phyloP scores from a whole-genome alignment of 768 basidiomycete genomes.

The Lentinula edodes region DNA sequence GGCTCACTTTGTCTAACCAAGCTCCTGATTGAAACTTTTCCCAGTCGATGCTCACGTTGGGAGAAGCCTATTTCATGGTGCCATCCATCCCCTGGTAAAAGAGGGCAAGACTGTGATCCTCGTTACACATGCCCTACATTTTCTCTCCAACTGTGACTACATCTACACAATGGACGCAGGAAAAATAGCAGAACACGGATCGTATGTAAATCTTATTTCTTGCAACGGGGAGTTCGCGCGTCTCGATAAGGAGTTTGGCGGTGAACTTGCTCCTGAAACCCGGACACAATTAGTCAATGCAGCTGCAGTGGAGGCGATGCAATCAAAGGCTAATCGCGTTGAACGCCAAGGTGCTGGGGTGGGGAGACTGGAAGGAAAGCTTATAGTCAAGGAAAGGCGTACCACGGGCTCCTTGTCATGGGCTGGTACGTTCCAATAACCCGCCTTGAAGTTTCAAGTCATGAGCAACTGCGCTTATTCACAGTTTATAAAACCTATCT shows the following conservation, averaged over 20 bases:
- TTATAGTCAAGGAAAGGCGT: slow-evolving; percentile 62
- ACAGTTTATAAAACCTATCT: slow-evolving; percentile 61
- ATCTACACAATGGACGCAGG: slow-evolving; percentile 44
- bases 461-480: not conserved
- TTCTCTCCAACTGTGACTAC: slow-evolving; percentile 45
- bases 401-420: slow-evolving; percentile 58
- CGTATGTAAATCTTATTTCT: slow-evolving; percentile 45
- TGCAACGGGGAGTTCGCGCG: slow-evolving; percentile 49
- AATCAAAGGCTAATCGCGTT: slow-evolving; percentile 29
- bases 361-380: slow-evolving; percentile 59
- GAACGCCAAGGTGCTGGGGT: slow-evolving; percentile 38
- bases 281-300: slow-evolving; percentile 12
- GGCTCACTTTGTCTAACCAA: not conserved
- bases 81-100: slow-evolving; percentile 44
- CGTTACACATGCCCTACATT: slow-evolving; percentile 53
- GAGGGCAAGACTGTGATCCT: slow-evolving; percentile 47
- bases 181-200: slow-evolving; percentile 40
- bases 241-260: slow-evolving; percentile 59
- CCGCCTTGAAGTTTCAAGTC: not conserved
- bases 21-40: not conserved
- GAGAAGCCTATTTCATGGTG: slow-evolving; percentile 59
- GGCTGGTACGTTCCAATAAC: slow-evolving; percentile 28
- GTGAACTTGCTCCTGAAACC: slow-evolving; percentile 30
- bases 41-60: slow-evolving; percentile 74
- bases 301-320: slow-evolving; percentile 23